Evolutionary conservation across 2,329 filamentous ascomycete species (phyloP), one percentile per base, ranked within the genome.

Genomic region (Verticillium klebahnii): DNA sequence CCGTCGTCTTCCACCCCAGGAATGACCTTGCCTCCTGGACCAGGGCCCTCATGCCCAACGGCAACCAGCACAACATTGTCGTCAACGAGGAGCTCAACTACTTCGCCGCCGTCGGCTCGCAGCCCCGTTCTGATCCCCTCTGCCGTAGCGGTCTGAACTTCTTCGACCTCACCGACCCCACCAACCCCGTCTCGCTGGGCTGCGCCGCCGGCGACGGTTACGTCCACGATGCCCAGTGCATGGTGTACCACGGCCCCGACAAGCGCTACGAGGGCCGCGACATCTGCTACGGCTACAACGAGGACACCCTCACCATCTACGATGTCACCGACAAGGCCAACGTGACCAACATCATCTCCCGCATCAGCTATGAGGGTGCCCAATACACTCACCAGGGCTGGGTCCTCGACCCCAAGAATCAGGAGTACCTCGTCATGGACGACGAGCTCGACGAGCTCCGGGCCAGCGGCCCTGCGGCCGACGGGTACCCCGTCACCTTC

Each of bases 191-290:
- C 25, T 79, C 75, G 23, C 77, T 82, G 12, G 85, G 85, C 11
- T 86, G 84, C 63, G 81, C 80, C 9, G 75, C 75, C 14, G 71
- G 76, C 1, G 84, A 87, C 61, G 84, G 84, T 1, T 87, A 87
- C 59, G 84, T 86, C 2, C 85, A 87, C 67, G 84, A 87, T 63
- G 85, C 83, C 0, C 83, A 86, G 67, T 85, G 83, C 62, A 70
- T 86, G 29, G 77, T 80, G 25, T 85, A 84, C 68, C 77, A 75
- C 12, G 83, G 83, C 0, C 82, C 83, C 0, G 79, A 85, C 63
- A 71, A 70, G 29, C 67, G 74, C 29, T 85, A 80, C 69, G 69
- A 72, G 3, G 81, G 78, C 29, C 74, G 72, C 2, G 81, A 85
- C 60, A 83, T 85, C 67, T 85, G 83, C 77, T 85, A 83, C 67